Percentiles rank a stretch among this genome's conserved stretches.
These are phyloP conservation scores for Debaryomyces nepalensis DNA, from an alignment of 1,139 yeast genomes.

Conservation along the genomic window DNA sequence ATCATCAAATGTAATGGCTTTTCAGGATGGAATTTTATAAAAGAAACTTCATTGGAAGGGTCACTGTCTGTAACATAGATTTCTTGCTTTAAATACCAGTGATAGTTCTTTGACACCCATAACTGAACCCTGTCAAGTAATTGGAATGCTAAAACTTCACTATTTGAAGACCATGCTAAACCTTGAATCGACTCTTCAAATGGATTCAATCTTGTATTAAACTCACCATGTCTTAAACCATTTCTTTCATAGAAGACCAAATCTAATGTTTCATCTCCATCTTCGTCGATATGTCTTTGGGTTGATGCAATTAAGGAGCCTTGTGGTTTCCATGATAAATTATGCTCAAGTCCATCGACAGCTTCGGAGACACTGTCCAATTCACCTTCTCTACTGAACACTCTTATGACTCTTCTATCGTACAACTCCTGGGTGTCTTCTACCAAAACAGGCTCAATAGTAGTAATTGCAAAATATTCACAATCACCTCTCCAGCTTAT, in stretches of 20 bases:
- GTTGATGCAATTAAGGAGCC: slow-evolving; percentile 87
- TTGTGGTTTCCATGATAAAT: slow-evolving; percentile 86
- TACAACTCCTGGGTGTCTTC: slow-evolving; percentile 46
- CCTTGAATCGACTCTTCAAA: slow-evolving; percentile 49
- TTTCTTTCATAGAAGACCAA: slow-evolving; percentile 88
- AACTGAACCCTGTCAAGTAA: slow-evolving; percentile 67
- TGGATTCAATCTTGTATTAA: slow-evolving; percentile 65
- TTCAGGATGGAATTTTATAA: slow-evolving; percentile 86
- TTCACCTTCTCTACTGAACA: slow-evolving; percentile 77
- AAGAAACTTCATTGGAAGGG: slow-evolving; percentile 41
- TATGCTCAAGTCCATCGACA: slow-evolving; percentile 76
- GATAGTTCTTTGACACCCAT: slow-evolving; percentile 93
- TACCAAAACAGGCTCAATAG: slow-evolving; percentile 56
- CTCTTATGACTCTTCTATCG: slow-evolving; percentile 79
- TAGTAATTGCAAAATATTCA: slow-evolving; percentile 73
- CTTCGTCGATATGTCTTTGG: slow-evolving; percentile 59
- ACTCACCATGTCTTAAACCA: slow-evolving; percentile 91
- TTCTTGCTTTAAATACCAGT: slow-evolving; percentile 93
- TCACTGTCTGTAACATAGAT: slow-evolving; percentile 41
- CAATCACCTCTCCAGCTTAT: slow-evolving; percentile 97
- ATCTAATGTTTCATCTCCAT: slow-evolving; percentile 53
- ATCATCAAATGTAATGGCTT: slow-evolving; percentile 76
- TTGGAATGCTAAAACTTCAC: slow-evolving; percentile 77
- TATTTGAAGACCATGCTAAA: slow-evolving; percentile 80
- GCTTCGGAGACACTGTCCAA: slow-evolving; percentile 90